Percentiles rank a stretch among this genome's conserved stretches.
These are phyloP conservation scores for Stemphylium lycopersici DNA, from an alignment of 2,329 filamentous ascomycete species.

Conservation along the genomic window DNA sequence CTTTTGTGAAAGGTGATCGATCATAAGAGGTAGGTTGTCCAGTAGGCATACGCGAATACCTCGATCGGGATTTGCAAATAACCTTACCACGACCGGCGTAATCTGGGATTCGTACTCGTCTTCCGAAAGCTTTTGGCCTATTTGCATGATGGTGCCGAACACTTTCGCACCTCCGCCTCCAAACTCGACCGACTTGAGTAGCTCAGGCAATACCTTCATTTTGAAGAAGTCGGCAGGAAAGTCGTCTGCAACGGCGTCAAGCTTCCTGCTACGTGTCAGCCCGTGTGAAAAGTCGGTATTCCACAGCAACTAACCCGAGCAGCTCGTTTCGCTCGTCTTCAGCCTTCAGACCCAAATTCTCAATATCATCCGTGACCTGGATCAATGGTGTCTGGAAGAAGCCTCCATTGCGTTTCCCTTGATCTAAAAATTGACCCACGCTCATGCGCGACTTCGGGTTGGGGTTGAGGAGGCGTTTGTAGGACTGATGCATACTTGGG, in stretches of 20 bases:
- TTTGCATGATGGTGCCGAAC: constrained; percentile 86
- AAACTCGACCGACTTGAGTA: constrained; percentile 99
- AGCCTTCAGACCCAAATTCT: constrained; percentile 87
- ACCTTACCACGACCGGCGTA: constrained; percentile 81
- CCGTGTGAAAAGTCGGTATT: not conserved
- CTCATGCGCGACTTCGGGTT: constrained; percentile 90
- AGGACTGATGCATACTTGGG: constrained; percentile 85
- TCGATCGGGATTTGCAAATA: constrained; percentile 90
- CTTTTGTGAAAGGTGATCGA: constrained; percentile 86
- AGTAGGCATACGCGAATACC: constrained; percentile 89
- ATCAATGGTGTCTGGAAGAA: constrained; percentile 96
- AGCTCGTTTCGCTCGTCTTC: constrained; percentile 85
- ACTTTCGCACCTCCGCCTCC: constrained; percentile 94
- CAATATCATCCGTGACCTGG: constrained; percentile 88
- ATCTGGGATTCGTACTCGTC: constrained; percentile 89
- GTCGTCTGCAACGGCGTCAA: constrained; percentile 87
- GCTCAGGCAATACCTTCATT: constrained; percentile 91
- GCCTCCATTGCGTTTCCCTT: constrained; percentile 78
- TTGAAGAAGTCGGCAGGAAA: constrained; percentile 99
- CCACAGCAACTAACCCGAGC: constrained; percentile 61
- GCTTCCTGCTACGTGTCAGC: constrained; percentile 59
- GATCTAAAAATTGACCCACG: constrained; percentile 84
- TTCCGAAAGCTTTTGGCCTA: constrained; percentile 80
- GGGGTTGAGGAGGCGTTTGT: constrained; percentile 84
- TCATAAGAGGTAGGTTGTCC: constrained; percentile 88